phyloP scores from a whole-genome alignment of 2,329 filamentous ascomycete species.

The Sporothrix phasma region DNA sequence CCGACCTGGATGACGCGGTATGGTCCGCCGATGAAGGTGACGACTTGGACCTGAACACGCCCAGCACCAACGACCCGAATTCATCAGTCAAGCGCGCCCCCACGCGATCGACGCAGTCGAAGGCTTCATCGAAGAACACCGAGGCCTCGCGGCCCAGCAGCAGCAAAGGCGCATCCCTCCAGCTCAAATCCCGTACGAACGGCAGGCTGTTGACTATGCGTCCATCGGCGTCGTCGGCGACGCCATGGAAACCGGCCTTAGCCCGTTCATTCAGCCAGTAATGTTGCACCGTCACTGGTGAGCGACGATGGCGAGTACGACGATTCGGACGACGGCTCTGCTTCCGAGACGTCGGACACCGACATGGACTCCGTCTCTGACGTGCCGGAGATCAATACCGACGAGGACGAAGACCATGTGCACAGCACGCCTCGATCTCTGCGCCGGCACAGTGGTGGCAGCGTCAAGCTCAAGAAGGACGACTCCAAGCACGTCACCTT shows the following conservation, averaged over 20 bases:
- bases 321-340: constrained; percentile 56
- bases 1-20: constrained; percentile 35
- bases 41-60: constrained; percentile 34
- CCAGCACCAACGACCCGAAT: neutral
- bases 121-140: neutral
- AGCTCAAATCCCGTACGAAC: constrained; percentile 32
- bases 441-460: constrained; percentile 34
- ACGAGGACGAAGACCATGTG: constrained; percentile 38
- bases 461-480: constrained; percentile 42
- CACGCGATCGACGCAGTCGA: constrained; percentile 39
- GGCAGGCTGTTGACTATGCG: constrained; percentile 27
- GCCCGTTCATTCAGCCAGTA: constrained; percentile 59
- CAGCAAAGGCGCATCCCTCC: constrained; percentile 42
- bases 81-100: constrained; percentile 44
- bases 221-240: constrained; percentile 20
- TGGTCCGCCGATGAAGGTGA: constrained; percentile 45
- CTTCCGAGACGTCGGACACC: constrained; percentile 48
- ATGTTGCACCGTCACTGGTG: constrained; percentile 69
- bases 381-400: constrained; percentile 51
- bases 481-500: constrained; percentile 47
- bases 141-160: constrained; percentile 38
- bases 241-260: constrained; percentile 50
- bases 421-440: constrained; percentile 30
- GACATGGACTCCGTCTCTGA: constrained; percentile 52
- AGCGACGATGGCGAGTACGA: constrained; percentile 74